A percentile compares a stretch with the other conserved stretches of the same genome.
Conservation (phyloP, 202 grass and related monocot genomes). For the Saccharum hybrid region DNA sequence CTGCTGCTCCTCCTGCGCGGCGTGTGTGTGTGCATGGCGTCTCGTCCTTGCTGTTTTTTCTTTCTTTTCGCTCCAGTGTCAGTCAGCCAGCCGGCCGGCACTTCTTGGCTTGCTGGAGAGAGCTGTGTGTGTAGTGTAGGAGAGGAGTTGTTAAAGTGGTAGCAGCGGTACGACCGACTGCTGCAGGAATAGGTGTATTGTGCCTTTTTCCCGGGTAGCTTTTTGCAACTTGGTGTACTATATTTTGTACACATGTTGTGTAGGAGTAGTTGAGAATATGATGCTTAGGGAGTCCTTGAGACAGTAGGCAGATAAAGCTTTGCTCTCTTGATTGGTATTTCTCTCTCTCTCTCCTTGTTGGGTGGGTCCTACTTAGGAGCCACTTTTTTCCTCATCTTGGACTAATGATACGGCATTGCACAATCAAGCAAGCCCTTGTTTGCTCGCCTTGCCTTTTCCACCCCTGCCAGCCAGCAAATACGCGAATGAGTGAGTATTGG, state of each 20-base stretch:
- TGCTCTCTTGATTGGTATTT: background rate
- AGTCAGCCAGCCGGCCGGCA: background rate
- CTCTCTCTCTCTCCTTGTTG: no score
- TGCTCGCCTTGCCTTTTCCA: slow-evolving; percentile 16
- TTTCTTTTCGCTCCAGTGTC: slow-evolving; percentile 16
- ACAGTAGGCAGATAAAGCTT: slow-evolving; percentile 25
- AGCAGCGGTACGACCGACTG: slow-evolving; percentile 25
- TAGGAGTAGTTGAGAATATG: slow-evolving; percentile 42
- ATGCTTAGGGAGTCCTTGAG: slow-evolving; percentile 35
- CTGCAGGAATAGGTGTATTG: slow-evolving; percentile 47
- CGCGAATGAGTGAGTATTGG: slow-evolving; percentile 28
- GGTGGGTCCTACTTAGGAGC: slow-evolving; percentile 40
- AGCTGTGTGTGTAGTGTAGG: background rate
- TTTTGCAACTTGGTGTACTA: slow-evolving; percentile 52
- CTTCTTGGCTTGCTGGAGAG: background rate
- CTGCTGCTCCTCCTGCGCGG: background rate
- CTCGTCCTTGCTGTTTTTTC: slow-evolving; percentile 20
- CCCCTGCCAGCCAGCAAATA: background rate
- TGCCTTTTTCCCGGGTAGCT: slow-evolving; percentile 21
- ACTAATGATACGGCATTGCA: slow-evolving; percentile 34
- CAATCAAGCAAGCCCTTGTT: slow-evolving; percentile 20
- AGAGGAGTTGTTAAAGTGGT: slow-evolving; percentile 38
- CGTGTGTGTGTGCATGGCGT: background rate
- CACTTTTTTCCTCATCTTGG: slow-evolving; percentile 32
- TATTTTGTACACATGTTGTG: slow-evolving; percentile 47